Evolutionary conservation across 2,329 filamentous ascomycete species (phyloP).

Genomic region (Colletotrichum salicis): DNA sequence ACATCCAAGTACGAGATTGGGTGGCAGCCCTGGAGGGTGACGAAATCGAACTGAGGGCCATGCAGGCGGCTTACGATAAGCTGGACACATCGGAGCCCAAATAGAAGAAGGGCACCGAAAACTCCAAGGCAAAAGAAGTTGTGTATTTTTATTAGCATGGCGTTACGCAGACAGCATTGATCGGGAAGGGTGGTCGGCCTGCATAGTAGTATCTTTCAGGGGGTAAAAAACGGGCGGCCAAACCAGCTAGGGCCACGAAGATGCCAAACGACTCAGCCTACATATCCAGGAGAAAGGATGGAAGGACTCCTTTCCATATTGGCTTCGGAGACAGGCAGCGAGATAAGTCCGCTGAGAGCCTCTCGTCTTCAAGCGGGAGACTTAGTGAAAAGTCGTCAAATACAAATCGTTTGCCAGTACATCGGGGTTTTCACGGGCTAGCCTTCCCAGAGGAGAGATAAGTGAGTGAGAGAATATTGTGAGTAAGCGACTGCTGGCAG

Average conservation of each 20-base stretch:
- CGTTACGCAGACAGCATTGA: constrained; percentile 41
- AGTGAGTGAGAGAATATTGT: background rate
- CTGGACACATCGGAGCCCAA: constrained; percentile 61
- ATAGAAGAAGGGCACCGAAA: constrained; percentile 37
- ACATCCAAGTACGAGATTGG: constrained; percentile 87
- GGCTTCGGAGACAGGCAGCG: background rate
- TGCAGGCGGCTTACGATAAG: constrained; percentile 67
- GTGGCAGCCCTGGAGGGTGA: constrained; percentile 83
- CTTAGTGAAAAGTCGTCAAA: constrained; percentile 1
- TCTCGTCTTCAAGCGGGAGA: constrained; percentile 2
- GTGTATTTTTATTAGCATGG: constrained; percentile 48
- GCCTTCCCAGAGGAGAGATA: background rate
- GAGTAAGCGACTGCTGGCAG: background rate
- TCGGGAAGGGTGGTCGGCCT: constrained; percentile 9
- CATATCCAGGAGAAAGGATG: background rate
- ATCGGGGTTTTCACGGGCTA: background rate
- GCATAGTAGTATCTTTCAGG: constrained; percentile 9
- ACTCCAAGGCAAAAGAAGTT: constrained; percentile 8
- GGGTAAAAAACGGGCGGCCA: background rate
- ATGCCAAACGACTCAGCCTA: constrained; percentile 6
- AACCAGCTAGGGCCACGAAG: constrained; percentile 1
- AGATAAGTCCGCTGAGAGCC: background rate
- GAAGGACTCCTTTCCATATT: constrained; percentile 1
- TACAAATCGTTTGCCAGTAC: background rate
- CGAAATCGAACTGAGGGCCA: constrained; percentile 71